Conservation (phyloP, 495 filamentous ascomycete species). For the Penicillium simplicissimum region DNA sequence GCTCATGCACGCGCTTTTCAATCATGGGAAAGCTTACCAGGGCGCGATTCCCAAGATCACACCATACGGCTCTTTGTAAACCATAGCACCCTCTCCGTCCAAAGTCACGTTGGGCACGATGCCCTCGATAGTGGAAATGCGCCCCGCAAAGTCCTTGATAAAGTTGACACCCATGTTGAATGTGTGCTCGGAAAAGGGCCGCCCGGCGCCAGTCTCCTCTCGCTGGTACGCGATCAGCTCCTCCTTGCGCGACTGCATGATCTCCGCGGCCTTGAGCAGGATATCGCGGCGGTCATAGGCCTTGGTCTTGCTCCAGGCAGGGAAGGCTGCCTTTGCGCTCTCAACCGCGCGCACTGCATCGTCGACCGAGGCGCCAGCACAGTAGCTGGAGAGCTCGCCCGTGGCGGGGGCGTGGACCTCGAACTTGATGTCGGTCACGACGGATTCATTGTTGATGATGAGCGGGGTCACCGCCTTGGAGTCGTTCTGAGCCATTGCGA, state of each 20-base stretch:
- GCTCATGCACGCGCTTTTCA: neutral
- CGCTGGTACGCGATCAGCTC: conserved; percentile 64
- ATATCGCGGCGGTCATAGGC: conserved; percentile 67
- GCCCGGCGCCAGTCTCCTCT: conserved; percentile 66
- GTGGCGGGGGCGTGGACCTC: conserved; percentile 65
- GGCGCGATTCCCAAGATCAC: conserved; percentile 81
- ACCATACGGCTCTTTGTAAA: conserved; percentile 80
- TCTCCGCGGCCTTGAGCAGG: conserved; percentile 67
- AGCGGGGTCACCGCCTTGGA: conserved; percentile 57
- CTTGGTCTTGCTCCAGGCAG: conserved; percentile 65
- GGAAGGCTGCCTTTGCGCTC: conserved; percentile 68
- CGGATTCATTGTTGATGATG: conserved; percentile 70
- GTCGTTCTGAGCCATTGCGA: conserved; percentile 15
- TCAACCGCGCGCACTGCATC: conserved; percentile 64
- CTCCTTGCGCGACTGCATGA: conserved; percentile 61
- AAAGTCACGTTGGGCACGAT: conserved; percentile 56
- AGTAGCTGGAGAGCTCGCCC: conserved; percentile 59
- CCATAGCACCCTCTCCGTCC: conserved; percentile 61
- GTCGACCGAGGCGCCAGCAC: conserved; percentile 59
- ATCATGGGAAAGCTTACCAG: conserved; percentile 54
- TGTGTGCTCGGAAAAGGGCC: conserved; percentile 61
- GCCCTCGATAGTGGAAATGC: conserved; percentile 61
- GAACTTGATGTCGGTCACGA: conserved; percentile 61
- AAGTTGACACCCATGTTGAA: conserved; percentile 58
- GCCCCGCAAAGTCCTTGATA: conserved; percentile 69